Base-by-base conservation (phyloP, 768 basidiomycete species). In the Mycena polygramma region DNA sequence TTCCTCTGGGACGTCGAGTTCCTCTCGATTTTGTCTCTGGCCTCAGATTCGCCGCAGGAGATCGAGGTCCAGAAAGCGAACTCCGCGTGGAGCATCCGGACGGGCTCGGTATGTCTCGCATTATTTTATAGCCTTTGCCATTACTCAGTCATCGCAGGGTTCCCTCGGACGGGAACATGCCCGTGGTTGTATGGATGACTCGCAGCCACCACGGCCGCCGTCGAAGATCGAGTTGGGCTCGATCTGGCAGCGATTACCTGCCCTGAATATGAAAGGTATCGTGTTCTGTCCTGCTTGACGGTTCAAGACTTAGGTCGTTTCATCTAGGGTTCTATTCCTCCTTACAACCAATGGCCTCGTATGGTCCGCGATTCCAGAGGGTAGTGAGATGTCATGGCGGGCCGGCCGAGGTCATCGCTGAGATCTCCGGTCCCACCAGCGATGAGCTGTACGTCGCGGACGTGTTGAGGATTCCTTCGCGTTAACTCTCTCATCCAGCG, bases 1-100 rank as follows among this genome's bases (percentile, higher is more conserved):
- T 51, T 61, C 45, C 43, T 68, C 0, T 55, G 59, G 59, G 66
- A 68, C 17, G 45, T 68, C n/a, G 66, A 68, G 20, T 68, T 68
- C 9, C 6, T 61, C 8, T 54, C 58, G 9, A 54, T 54, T 26
- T 19, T 68, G 5, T 68, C 43, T 22, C 30, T 68, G 2, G 20
- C 49, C 6, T 30, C 66, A 10, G 9, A 19, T 36, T 41, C 48
- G 11, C 66, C 51, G 1, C 58, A 52, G 4, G 49, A 60, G 14
- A 15, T 67, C 30, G 14, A n/a, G 3, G n/a, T 67, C 1, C 66
- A 54, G 26, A 45, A 20, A 43, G 30, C 36, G 20, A 48, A 60
- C 35, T 17, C 51, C 14, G 4, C 26, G 37, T 67, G 66, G 66
- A 30, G 26, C 13, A 9, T 67, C 14, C 22, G 20, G 13, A 58